phyloP scores from a whole-genome alignment of 495 filamentous ascomycete genomes.

The Daldinia loculata region DNA sequence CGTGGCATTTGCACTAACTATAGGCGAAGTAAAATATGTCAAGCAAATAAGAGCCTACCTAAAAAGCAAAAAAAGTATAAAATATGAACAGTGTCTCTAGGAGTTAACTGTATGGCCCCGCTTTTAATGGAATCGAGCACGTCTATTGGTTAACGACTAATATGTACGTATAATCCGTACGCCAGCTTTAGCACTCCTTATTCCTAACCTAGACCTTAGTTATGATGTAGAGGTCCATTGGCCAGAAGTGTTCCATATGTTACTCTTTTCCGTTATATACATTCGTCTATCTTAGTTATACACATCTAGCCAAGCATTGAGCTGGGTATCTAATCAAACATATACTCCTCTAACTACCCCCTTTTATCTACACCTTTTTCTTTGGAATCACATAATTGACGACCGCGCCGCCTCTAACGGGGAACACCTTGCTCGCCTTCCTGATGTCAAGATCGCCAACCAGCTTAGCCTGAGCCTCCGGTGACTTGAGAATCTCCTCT shows the following conservation, averaged over 20 bases:
- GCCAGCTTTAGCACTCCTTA: neutral
- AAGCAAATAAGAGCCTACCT: neutral
- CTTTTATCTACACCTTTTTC: conserved; percentile 32
- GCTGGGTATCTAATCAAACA: conserved; percentile 23
- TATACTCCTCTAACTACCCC: conserved; percentile 1
- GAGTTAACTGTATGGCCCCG: conserved; percentile 2
- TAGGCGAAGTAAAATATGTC: neutral
- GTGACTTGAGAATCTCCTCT: conserved; percentile 51
- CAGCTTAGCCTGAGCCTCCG: conserved; percentile 61
- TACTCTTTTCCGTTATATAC: neutral
- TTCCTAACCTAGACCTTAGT: neutral
- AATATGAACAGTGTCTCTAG: too few relatives aligned
- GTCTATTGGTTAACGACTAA: conserved; percentile 7
- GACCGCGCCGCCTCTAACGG: conserved; percentile 60
- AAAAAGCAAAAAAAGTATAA: too few relatives aligned
- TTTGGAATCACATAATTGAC: conserved; percentile 65
- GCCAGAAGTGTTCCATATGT: neutral
- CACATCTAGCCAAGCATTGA: conserved; percentile 19
- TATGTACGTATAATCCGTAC: neutral
- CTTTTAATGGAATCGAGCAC: neutral
- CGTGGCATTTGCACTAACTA: conserved; percentile 72
- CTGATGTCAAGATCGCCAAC: conserved; percentile 48
- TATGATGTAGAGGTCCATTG: neutral
- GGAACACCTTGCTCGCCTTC: conserved; percentile 59
- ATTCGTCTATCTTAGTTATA: neutral